phyloP scores from a whole-genome alignment of 2,329 filamentous ascomycete species.

The Daldinia eschscholtzii region DNA sequence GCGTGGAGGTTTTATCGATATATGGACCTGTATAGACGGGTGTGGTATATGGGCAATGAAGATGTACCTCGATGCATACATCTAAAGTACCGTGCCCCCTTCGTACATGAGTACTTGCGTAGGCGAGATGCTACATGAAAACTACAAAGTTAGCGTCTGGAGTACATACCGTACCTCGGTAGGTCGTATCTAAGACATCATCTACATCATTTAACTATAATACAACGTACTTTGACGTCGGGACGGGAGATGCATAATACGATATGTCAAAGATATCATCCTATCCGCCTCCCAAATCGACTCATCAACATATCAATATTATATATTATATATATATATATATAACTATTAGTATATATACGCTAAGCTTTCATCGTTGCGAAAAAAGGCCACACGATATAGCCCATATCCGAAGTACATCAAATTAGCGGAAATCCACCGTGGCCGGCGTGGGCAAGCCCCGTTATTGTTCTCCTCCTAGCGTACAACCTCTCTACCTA shows the following conservation, averaged over 20 bases:
- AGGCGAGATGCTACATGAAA: constrained; percentile 13
- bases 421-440: constrained; percentile 5
- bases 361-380: no score
- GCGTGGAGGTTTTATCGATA: no score
- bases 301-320: background rate
- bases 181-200: constrained; percentile 13
- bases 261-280: background rate
- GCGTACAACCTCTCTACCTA: background rate
- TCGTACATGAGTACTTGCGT: constrained; percentile 23
- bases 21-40: background rate
- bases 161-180: constrained; percentile 11
- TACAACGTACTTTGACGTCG: background rate
- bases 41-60: background rate
- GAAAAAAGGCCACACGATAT: no score
- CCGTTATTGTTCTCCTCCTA: constrained; percentile 18
- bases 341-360: background rate
- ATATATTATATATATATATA: no score
- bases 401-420: background rate
- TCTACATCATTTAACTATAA: constrained; percentile 3
- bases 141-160: constrained; percentile 10
- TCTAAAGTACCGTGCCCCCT: constrained; percentile 21
- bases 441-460: background rate
- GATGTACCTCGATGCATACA: constrained; percentile 11
- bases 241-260: background rate
- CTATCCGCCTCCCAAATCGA: background rate